These are phyloP conservation scores for Blastocystis sp. DNA, from an alignment of 352 stramenopile species.

Conservation along the genomic window DNA sequence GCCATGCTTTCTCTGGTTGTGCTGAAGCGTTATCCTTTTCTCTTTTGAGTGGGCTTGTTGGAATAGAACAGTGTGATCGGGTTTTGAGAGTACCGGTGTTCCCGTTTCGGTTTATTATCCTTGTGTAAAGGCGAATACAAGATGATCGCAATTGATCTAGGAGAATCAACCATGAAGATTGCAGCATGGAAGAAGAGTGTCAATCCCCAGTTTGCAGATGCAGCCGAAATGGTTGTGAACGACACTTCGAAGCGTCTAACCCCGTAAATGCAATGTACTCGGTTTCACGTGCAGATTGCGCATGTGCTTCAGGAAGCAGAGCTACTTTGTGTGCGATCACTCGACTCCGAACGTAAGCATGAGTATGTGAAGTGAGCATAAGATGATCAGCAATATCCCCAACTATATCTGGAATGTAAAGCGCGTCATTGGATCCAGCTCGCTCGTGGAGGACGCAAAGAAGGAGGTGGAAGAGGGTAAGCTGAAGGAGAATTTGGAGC, in stretches of 20 bases:
- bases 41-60: not conserved
- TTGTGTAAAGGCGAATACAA: not conserved
- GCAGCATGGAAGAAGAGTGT: slow-evolving; percentile 15
- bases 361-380: not conserved
- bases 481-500: not conserved
- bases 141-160: slow-evolving; percentile 44
- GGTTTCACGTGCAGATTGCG: not conserved
- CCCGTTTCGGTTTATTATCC: not conserved
- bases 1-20: not conserved
- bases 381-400: not conserved
- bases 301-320: slow-evolving; percentile 3
- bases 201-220: not conserved
- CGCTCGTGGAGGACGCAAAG: not conserved
- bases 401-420: slow-evolving; percentile 52
- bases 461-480: slow-evolving; percentile 4
- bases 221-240: slow-evolving; percentile 28
- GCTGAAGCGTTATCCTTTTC: not conserved
- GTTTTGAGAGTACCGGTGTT: not conserved
- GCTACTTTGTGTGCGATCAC: slow-evolving; percentile 26
- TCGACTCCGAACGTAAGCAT: not conserved
- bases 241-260: not conserved
- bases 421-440: slow-evolving; percentile 36
- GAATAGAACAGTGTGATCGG: not conserved
- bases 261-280: not conserved
- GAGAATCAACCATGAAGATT: not conserved